Evolutionary conservation across 106 monocot species (phyloP).

Genomic region (Dendrobium huoshanense): DNA sequence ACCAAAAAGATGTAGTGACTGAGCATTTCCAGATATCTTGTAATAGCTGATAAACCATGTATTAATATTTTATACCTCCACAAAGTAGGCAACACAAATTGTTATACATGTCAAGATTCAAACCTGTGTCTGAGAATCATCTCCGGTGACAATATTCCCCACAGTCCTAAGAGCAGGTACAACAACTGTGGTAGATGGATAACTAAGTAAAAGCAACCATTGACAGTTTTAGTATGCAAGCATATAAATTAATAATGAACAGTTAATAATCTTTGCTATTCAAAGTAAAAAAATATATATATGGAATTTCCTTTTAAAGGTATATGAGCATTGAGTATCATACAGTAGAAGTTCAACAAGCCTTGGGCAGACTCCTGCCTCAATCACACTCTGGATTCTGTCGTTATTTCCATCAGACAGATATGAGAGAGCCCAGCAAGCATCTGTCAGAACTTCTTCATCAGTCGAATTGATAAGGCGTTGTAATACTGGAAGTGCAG

Average conservation of each 20-base stretch:
- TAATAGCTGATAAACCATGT: not conserved
- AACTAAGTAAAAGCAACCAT: constrained; percentile 9
- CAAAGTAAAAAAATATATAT: not conserved
- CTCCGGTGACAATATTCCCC: constrained; percentile 46
- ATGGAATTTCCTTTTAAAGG: not conserved
- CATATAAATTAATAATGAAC: not conserved
- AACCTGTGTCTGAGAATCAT: constrained; percentile 62
- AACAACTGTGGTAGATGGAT: constrained; percentile 30
- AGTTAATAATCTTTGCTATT: not conserved
- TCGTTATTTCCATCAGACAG: constrained; percentile 38
- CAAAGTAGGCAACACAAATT: not conserved
- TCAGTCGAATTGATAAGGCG: constrained; percentile 35
- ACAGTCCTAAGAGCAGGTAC: constrained; percentile 28
- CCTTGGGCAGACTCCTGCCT: constrained; percentile 31
- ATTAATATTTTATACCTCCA: not conserved
- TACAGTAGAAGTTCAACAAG: constrained; percentile 38
- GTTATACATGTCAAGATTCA: not conserved
- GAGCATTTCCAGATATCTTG: not conserved
- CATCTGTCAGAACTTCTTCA: constrained; percentile 35
- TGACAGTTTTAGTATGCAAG: not conserved
- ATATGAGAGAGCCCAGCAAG: constrained; percentile 40
- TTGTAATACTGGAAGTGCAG: constrained; percentile 25
- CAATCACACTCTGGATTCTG: constrained; percentile 33
- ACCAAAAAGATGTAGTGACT: not conserved
- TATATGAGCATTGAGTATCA: not conserved